Percentiles rank a stretch among this genome's conserved stretches.
Evolutionary conservation across 31 red algal species (phyloP).

Genomic region (Odonthalia washingtoniensis): DNA sequence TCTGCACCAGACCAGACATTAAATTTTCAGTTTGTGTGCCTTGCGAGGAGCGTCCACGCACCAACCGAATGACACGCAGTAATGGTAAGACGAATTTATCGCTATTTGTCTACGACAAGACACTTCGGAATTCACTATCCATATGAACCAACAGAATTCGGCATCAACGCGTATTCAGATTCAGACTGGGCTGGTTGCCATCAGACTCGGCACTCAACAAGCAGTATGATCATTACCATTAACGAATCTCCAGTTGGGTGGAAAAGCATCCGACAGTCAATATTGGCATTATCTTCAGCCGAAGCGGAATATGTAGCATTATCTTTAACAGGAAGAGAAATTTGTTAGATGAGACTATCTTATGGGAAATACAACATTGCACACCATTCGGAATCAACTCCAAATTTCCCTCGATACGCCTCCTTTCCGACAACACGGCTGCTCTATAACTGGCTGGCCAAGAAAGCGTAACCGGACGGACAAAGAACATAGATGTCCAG

Average conservation of each 20-base stretch:
- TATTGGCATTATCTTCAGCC: background rate
- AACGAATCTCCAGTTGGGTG: background rate
- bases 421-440: slow-evolving; percentile 5
- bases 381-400: background rate
- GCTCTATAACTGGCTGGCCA: background rate
- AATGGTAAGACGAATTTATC: background rate
- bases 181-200: slow-evolving; percentile 36
- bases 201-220: slow-evolving; percentile 7
- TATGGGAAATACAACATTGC: background rate
- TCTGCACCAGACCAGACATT: slow-evolving; percentile 31
- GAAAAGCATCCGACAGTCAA: background rate
- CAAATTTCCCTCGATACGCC: background rate
- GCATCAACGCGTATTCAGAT: slow-evolving; percentile 23
- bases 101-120: background rate
- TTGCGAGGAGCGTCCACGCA: slow-evolving; percentile 8
- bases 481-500: slow-evolving; percentile 25
- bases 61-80: background rate
- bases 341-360: background rate
- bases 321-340: background rate
- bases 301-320: slow-evolving; percentile 21
- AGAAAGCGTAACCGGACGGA: background rate
- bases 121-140: background rate
- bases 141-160: background rate
- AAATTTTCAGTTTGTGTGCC: background rate
- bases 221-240: slow-evolving; percentile 8